Conservation (phyloP, 2,329 filamentous ascomycete species). For the Didymella exigua region DNA sequence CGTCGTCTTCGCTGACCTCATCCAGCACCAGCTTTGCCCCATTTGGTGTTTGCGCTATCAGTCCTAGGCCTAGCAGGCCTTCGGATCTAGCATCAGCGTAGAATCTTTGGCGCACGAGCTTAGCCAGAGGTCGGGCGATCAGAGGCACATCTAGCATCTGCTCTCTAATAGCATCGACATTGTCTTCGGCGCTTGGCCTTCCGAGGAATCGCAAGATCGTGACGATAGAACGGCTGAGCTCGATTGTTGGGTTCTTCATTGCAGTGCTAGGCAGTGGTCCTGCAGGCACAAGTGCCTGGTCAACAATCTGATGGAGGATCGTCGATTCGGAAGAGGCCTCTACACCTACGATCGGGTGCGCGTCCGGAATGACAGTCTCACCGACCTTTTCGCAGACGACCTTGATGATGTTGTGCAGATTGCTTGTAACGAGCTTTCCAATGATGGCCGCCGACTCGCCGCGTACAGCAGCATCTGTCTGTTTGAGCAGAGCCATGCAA, state of each 20-base stretch:
- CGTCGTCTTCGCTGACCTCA: constrained; percentile 36
- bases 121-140: constrained; percentile 40
- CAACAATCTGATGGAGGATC: constrained; percentile 37
- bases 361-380: constrained; percentile 17
- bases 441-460: constrained; percentile 45
- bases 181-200: constrained; percentile 26
- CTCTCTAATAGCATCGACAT: constrained; percentile 30
- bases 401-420: constrained; percentile 39
- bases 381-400: constrained; percentile 33
- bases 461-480: constrained; percentile 39
- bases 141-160: constrained; percentile 37
- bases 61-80: constrained; percentile 43
- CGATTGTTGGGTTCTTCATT: constrained; percentile 48
- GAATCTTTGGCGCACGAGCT: constrained; percentile 44
- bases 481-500: constrained; percentile 37
- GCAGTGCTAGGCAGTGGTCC: constrained; percentile 43
- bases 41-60: constrained; percentile 40
- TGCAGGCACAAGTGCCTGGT: constrained; percentile 39
- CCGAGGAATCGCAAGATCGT: constrained; percentile 30
- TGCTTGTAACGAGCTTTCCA: constrained; percentile 42
- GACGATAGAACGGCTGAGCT: constrained; percentile 29
- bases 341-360: constrained; percentile 17
- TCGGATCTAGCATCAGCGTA: constrained; percentile 45
- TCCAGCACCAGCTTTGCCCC: constrained; percentile 37
- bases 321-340: constrained; percentile 28